phyloP scores from a whole-genome alignment of 1,284 basidiomycete genomes.

The Moesziomyces aphidis region DNA sequence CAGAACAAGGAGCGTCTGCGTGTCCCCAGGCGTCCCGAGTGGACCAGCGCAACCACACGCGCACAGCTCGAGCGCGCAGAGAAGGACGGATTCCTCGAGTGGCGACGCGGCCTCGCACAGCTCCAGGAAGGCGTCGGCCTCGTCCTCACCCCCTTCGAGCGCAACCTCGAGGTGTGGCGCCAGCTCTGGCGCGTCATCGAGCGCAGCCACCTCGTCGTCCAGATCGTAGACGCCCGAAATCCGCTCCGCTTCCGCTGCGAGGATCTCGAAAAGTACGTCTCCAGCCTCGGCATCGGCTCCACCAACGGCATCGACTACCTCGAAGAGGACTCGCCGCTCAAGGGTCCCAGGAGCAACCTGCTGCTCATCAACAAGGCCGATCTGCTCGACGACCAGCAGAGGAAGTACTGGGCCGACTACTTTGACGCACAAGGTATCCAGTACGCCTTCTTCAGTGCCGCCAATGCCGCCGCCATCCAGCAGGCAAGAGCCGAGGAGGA shows the following conservation, averaged over 20 bases:
- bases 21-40: slow-evolving; percentile 63
- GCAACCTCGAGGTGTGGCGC: slow-evolving; percentile 68
- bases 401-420: slow-evolving; percentile 87
- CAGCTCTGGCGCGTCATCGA: slow-evolving; percentile 68
- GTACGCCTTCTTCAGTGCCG: slow-evolving; percentile 97
- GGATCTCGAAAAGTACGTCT: slow-evolving; percentile 66
- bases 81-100: slow-evolving; percentile 66
- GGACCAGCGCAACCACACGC: slow-evolving; percentile 61
- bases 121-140: slow-evolving; percentile 64
- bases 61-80: slow-evolving; percentile 65
- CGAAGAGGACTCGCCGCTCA: slow-evolving; percentile 77
- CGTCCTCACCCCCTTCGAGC: slow-evolving; percentile 68
- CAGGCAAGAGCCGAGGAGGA: slow-evolving; percentile 62
- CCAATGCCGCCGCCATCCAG: slow-evolving; percentile 86
- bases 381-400: slow-evolving; percentile 85
- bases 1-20: slow-evolving; percentile 62
- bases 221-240: slow-evolving; percentile 67
- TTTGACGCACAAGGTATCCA: slow-evolving; percentile 84
- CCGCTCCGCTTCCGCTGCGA: slow-evolving; percentile 67
- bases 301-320: slow-evolving; percentile 92
- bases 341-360: slow-evolving; percentile 77
- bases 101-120: slow-evolving; percentile 65
- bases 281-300: slow-evolving; percentile 75
- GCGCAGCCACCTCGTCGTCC: slow-evolving; percentile 65
- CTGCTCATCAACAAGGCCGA: slow-evolving; percentile 97